Conservation (phyloP, 1,284 basidiomycete genomes). For the Cutaneotrichosporon cavernicola region DNA sequence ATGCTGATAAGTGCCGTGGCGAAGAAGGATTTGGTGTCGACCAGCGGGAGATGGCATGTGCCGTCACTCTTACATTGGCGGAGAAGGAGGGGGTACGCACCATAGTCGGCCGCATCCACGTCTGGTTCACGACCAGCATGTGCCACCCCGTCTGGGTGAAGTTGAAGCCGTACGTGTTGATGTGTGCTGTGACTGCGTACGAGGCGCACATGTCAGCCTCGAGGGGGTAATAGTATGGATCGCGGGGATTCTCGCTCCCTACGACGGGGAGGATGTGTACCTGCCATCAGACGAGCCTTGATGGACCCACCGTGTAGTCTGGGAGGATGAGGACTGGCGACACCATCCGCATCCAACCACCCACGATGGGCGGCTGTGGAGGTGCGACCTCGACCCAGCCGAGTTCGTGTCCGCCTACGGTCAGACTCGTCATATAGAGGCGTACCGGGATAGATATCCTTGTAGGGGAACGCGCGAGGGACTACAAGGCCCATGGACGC, state of each 20-base stretch:
- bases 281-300: constrained; percentile 19
- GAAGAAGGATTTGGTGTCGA: constrained; percentile 44
- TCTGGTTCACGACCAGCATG: constrained; percentile 51
- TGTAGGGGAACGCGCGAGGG: constrained; percentile 42
- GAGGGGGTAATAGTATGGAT: constrained; percentile 26
- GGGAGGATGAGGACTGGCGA: constrained; percentile 44
- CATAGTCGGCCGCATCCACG: constrained; percentile 41
- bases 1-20: constrained; percentile 43
- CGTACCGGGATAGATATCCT: constrained; percentile 40
- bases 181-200: neutral
- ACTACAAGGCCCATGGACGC: constrained; percentile 49
- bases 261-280: constrained; percentile 36
- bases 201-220: constrained; percentile 36
- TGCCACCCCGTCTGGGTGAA: constrained; percentile 49
- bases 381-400: constrained; percentile 48
- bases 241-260: constrained; percentile 32
- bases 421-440: constrained; percentile 1
- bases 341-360: constrained; percentile 47
- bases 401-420: constrained; percentile 36
- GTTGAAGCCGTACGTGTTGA: constrained; percentile 36
- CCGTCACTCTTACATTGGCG: neutral
- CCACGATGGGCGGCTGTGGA: constrained; percentile 36
- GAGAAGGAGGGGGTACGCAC: neutral
- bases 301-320: constrained; percentile 33
- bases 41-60: constrained; percentile 26